Base-by-base conservation (phyloP, 2,329 filamentous ascomycete genomes). In the Sphaerulina populicola region DNA sequence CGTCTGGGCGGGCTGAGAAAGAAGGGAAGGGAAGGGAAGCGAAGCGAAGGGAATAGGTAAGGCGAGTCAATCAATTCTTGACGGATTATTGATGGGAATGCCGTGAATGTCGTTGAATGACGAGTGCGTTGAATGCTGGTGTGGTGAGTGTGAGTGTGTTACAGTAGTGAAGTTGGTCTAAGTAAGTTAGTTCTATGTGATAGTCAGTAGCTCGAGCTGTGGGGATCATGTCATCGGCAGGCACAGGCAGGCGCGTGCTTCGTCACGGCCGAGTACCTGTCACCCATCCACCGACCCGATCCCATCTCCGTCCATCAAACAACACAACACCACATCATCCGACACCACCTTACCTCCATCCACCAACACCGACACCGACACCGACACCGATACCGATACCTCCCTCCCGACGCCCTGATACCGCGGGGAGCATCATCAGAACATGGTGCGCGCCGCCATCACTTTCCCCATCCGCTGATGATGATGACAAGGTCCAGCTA, bases 381-480 rank as follows among this genome's bases (percentile, higher is more conserved):
- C 46, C 23, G 8, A n/a, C 36, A 3, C 15, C 9, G 14, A 27
- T 15, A 12, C 29, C 27, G 5, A 15, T 29, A 29, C 29, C 14
- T 0, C 18, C 36, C 30, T 8, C n/a, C 15, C 33, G 15, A 15
- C 37, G 8, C 27, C 39, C n/a, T 35, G 14, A 15, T 21, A n/a
- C 12, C 21, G 36, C 46, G 9, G 9, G 27, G 11, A 23, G 21
- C 4, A 1, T 29, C n/a, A 42, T 47, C 44, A 15, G 33, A 38
- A 44, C 42, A 59, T 59, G 57, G 57, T 59, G 54, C 37, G 55
- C 42, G 33, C 33, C 37, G 41, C 30, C 39, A 51, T 36, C 23
- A 12, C 44, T 14, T 14, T 46, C 14, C 37, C 37, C 23, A 27
- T 27, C 3, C 23, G 23, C 5, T 6, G 3, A 27, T 27, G 23